Conservation (phyloP, 345 rosid species). For the Aurinia saxatilis region DNA sequence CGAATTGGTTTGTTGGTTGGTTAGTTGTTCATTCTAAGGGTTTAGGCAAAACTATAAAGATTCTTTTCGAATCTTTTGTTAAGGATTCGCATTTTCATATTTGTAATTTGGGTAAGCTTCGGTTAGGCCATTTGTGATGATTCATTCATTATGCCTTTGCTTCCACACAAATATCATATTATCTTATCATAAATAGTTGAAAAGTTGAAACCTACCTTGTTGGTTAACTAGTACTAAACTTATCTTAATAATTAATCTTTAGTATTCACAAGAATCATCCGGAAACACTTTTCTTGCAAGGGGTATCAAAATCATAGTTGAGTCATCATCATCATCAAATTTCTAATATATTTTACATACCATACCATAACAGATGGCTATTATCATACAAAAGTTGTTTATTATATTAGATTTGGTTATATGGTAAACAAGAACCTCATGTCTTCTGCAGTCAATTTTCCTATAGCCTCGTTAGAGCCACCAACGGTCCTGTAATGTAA, state of each 20-base stretch:
- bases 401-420: constrained; percentile 7
- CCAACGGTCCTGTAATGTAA: constrained; percentile 64
- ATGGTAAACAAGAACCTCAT: constrained; percentile 62
- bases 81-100: constrained; percentile 14
- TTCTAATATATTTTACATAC: background rate
- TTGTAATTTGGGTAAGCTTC: constrained; percentile 8
- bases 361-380: background rate
- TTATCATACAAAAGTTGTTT: background rate
- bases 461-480: constrained; percentile 78
- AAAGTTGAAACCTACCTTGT: background rate
- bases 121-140: constrained; percentile 15
- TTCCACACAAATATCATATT: constrained; percentile 23
- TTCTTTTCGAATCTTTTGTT: constrained; percentile 14
- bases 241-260: background rate
- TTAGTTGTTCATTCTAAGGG: background rate
- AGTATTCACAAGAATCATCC: background rate
- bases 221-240: background rate
- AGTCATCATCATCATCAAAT: background rate
- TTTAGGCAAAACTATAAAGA: constrained; percentile 20
- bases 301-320: background rate
- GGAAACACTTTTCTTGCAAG: background rate
- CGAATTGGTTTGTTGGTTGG: constrained; percentile 10
- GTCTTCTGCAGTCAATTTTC: constrained; percentile 68
- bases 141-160: constrained; percentile 21
- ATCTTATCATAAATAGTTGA: background rate